Conservation (phyloP, 129 eudicot species). For the Arctium lappa region DNA sequence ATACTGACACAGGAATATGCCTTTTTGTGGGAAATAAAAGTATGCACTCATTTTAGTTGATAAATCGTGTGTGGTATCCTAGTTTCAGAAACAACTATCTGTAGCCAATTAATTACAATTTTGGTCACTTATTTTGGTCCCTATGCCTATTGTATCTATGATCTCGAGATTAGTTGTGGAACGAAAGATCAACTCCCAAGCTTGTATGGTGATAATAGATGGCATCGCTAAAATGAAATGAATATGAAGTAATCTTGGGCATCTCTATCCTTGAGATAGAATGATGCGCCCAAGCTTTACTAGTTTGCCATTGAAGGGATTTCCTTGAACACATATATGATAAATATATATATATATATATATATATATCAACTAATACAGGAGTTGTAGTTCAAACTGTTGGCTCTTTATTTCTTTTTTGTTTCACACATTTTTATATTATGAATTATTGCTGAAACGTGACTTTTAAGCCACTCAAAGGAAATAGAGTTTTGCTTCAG, state of each 20-base stretch:
- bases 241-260: not conserved
- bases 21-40: not conserved
- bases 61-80: not conserved
- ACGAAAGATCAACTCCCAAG: not conserved
- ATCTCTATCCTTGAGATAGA: not conserved
- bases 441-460: not conserved
- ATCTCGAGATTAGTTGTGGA: not conserved
- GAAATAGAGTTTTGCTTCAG: constrained; percentile 23
- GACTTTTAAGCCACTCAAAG: constrained; percentile 13
- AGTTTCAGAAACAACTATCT: not conserved
- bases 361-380: not conserved
- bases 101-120: not conserved
- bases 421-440: not conserved
- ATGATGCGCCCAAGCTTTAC: not conserved
- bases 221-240: not conserved
- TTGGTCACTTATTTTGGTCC: not conserved
- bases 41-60: not conserved
- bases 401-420: not conserved
- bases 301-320: not conserved
- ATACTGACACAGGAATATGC: not conserved
- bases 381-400: not conserved
- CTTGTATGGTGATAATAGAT: not conserved
- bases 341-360: not conserved
- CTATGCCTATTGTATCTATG: not conserved
- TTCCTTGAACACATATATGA: not conserved